A percentile compares a stretch with the other conserved stretches of the same genome.
Conservation (phyloP, 495 filamentous ascomycete genomes). For the Pyrenula aspistea region DNA sequence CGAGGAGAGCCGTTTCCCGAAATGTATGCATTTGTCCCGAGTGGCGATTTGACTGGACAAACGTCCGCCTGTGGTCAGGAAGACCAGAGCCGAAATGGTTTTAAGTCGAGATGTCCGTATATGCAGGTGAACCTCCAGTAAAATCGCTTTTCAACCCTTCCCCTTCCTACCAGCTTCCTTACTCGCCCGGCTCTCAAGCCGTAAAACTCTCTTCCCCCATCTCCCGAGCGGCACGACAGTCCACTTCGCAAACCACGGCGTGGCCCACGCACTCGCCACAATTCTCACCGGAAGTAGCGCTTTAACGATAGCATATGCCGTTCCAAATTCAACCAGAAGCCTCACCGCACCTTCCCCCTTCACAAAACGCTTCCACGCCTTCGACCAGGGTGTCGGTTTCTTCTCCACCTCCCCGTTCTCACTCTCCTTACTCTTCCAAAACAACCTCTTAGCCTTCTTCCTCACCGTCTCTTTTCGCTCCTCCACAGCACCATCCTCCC, state of each 20-base stretch:
- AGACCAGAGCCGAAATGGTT: too few species aligned
- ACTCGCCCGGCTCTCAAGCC: conserved; percentile 6
- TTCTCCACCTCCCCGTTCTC: conserved; percentile 1
- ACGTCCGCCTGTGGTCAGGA: too few species aligned
- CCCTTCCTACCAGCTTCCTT: not conserved
- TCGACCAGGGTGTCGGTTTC: conserved; percentile 1
- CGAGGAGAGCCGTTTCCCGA: too few species aligned
- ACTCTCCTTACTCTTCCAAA: not conserved
- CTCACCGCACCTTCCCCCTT: conserved; percentile 23
- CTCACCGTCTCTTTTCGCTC: not conserved
- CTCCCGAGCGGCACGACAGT: conserved; percentile 38
- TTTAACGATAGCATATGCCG: conserved; percentile 84
- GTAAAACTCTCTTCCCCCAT: conserved; percentile 24
- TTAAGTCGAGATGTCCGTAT: not conserved
- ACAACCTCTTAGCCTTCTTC: not conserved
- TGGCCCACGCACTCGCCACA: conserved; percentile 68
- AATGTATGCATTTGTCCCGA: too few species aligned
- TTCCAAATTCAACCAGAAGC: conserved; percentile 58
- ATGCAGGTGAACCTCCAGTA: not conserved
- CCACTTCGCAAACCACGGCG: conserved; percentile 82
- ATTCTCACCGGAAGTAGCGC: conserved; percentile 66
- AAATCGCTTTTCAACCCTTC: not conserved
- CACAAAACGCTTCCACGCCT: not conserved
- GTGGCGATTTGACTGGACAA: too few species aligned
- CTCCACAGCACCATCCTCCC: conserved; percentile 6